Conservation (phyloP, 2,329 filamentous ascomycete species). For the Exserohilum rostratum region DNA sequence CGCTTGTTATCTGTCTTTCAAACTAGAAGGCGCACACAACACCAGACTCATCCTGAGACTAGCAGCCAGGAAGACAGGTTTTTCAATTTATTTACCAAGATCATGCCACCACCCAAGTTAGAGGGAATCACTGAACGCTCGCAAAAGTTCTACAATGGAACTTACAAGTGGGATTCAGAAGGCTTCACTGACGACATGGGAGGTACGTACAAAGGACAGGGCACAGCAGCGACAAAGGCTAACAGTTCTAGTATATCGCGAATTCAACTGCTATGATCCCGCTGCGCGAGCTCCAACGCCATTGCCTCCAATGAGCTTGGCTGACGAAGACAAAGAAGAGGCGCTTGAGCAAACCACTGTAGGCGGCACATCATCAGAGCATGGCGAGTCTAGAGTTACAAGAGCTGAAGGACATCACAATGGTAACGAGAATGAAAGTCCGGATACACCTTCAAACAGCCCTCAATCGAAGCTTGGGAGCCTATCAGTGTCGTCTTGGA, state of each 20-base stretch:
- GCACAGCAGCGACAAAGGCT: neutral
- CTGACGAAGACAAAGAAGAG: conserved; percentile 8
- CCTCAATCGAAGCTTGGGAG: neutral
- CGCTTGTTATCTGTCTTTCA: neutral
- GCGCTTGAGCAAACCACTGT: too few relatives aligned
- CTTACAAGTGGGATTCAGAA: conserved; percentile 27
- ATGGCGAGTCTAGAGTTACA: neutral
- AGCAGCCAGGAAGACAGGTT: too few relatives aligned
- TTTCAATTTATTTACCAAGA: neutral
- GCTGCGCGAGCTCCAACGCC: conserved; percentile 27
- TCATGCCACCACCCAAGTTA: neutral
- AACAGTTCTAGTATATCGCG: conserved; percentile 16
- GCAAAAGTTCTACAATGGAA: conserved; percentile 39
- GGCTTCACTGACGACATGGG: conserved; percentile 37
- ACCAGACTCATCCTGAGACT: too few relatives aligned
- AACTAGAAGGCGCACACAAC: too few relatives aligned
- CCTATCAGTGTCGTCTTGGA: conserved; percentile 1
- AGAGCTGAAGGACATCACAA: too few relatives aligned
- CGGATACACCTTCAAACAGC: neutral
- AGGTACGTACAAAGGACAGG: conserved; percentile 12
- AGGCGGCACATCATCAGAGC: too few relatives aligned
- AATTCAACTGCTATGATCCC: conserved; percentile 27
- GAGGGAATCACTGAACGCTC: conserved; percentile 29
- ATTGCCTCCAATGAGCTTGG: conserved; percentile 19
- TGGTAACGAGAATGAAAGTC: conserved; percentile 13